Base-by-base conservation (phyloP, 495 filamentous ascomycete species). In the Wilcoxina mikolae region DNA sequence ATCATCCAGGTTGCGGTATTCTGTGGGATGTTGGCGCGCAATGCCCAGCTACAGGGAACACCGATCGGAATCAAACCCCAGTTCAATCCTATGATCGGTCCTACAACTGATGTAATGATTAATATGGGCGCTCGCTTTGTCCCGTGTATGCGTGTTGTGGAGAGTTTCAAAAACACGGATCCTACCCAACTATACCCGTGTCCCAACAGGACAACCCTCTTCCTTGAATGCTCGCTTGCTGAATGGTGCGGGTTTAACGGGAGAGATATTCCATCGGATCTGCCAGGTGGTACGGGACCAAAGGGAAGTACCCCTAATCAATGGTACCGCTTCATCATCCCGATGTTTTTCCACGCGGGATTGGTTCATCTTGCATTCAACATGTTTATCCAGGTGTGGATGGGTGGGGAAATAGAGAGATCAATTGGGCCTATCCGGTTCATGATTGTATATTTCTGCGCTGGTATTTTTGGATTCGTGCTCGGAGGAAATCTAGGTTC, bases 61-160 rank as follows among this genome's bases (percentile, higher is more conserved):
- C 87, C 88, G 10, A 95, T 98, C 61, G 78, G 83, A 68, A 94
- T 79, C 24, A 73, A 90, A 25, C 93, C 91, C 3, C 71, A 72
- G 10, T 89, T 96, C 72, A 98, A 98, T 68, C 84, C 84, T 42
- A 94, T 98, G 86, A 93, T 98, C 64, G 91, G 91, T 0, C 91
- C 91, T 2, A 93, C 88, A 2, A 75, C 83, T 3, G 85, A 85
- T 59, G 76, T 96, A 26, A 80, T 91, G 58, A 94, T 98, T 68
- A 93, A 91, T 65, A 94, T 96, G 87, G 91, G 91, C 55, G 86
- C 90, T 29, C 79, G 90, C 24, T 98, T 83, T 66, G 78, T 85
- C 4, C 86, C 90, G 4, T 98, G 91, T 68, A 98, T 98, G 91
- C 88, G 87, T 70, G 83, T 79, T 54, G 77, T 83, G 12, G 68